These are phyloP conservation scores for Paraphoma sp. DNA, from an alignment of 2,329 filamentous ascomycete genomes.

Conservation along the genomic window DNA sequence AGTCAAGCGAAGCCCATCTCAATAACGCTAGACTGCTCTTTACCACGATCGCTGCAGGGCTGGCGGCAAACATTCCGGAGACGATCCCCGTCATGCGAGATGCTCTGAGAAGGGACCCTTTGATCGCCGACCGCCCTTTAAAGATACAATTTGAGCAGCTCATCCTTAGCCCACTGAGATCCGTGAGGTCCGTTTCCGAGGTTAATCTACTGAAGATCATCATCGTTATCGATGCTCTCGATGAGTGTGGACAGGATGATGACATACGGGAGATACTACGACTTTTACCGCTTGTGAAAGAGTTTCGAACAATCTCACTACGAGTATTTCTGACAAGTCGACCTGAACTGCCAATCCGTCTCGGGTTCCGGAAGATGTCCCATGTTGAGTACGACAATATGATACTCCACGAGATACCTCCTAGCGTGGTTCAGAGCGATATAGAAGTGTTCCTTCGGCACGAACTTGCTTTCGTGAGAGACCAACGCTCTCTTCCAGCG, in stretches of 20 bases:
- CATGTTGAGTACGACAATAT: constrained; percentile 9
- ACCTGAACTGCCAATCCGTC: constrained; percentile 13
- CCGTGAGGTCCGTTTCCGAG: neutral
- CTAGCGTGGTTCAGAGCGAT: neutral
- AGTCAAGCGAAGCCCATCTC: constrained; percentile 6
- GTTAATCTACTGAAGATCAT: neutral
- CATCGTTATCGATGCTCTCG: constrained; percentile 16
- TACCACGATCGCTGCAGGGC: neutral
- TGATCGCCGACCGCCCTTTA: neutral
- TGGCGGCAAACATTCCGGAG: neutral
- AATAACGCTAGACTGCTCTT: neutral
- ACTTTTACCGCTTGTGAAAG: constrained; percentile 5
- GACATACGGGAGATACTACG: constrained; percentile 9
- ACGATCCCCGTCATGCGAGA: neutral
- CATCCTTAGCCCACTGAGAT: neutral
- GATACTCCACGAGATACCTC: constrained; percentile 7
- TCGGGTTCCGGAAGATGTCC: constrained; percentile 12
- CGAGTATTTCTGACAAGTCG: constrained; percentile 12
- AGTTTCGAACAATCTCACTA: neutral
- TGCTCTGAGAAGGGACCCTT: neutral
- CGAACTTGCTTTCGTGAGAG: neutral
- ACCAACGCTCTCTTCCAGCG: neutral
- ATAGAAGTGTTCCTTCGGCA: neutral
- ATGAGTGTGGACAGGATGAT: constrained; percentile 12
- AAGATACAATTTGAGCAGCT: neutral